Conservation (phyloP, 106 monocot genomes). For the Acorus gramineus region DNA sequence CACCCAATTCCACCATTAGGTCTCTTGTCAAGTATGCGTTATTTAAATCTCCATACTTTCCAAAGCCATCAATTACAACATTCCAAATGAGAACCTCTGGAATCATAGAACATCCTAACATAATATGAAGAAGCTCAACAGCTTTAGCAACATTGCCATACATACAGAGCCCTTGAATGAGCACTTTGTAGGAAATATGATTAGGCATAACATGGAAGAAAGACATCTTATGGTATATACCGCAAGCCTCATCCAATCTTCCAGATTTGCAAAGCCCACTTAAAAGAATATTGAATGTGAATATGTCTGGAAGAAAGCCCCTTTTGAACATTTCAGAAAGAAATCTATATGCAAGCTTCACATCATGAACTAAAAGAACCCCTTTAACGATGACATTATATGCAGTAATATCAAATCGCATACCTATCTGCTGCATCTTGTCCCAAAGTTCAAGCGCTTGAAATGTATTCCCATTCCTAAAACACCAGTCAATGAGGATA, state of each 20-base stretch:
- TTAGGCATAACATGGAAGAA: slow-evolving; percentile 36
- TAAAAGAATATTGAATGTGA: slow-evolving; percentile 72
- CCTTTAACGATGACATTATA: slow-evolving; percentile 72
- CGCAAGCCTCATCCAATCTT: slow-evolving; percentile 47
- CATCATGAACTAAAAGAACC: slow-evolving; percentile 34
- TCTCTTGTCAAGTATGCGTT: slow-evolving; percentile 32
- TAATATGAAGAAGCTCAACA: slow-evolving; percentile 20
- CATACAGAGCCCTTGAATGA: slow-evolving; percentile 49
- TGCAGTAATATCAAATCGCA: slow-evolving; percentile 35
- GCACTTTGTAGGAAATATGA: slow-evolving; percentile 33
- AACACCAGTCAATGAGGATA: slow-evolving; percentile 54
- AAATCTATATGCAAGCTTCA: slow-evolving; percentile 39
- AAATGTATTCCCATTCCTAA: slow-evolving; percentile 32
- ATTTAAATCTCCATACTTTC: slow-evolving; percentile 29
- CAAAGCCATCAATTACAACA: slow-evolving; percentile 56
- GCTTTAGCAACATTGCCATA: slow-evolving; percentile 33
- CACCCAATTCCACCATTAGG: slow-evolving; percentile 43
- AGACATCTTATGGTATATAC: slow-evolving; percentile 29
- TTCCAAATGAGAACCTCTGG: slow-evolving; percentile 54
- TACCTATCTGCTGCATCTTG: slow-evolving; percentile 22
- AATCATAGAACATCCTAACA: slow-evolving; percentile 30
- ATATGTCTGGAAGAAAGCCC: slow-evolving; percentile 57
- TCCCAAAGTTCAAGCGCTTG: slow-evolving; percentile 49
- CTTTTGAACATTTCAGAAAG: slow-evolving; percentile 58
- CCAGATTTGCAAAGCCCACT: slow-evolving; percentile 36